These are phyloP conservation scores for Candida railenensis DNA, from an alignment of 805 yeast genomes.

Conservation along the genomic window DNA sequence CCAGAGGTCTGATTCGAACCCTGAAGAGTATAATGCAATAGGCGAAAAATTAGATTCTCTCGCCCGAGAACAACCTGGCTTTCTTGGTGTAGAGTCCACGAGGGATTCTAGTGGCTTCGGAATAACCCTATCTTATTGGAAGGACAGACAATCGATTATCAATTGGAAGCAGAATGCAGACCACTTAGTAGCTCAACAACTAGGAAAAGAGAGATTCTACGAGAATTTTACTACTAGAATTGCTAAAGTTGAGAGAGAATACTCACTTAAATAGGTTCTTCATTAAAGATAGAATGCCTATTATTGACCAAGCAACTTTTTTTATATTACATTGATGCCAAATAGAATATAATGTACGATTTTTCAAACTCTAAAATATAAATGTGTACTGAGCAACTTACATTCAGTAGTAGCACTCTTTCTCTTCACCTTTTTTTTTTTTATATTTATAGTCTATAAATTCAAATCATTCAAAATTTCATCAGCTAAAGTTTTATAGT, in stretches of 20 bases:
- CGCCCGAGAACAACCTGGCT: conserved; percentile 13
- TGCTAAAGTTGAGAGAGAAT: conserved; percentile 14
- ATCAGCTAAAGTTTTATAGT: conserved; percentile 86
- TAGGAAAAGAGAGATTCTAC: conserved; percentile 12
- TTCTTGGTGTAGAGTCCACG: conserved; percentile 15
- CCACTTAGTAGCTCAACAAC: conserved; percentile 14
- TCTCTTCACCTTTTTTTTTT: neutral
- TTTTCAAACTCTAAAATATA: too few relatives aligned
- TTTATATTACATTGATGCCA: neutral
- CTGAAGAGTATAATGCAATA: conserved; percentile 7
- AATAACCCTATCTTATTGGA: conserved; percentile 17
- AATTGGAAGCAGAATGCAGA: conserved; percentile 15
- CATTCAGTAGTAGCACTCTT: neutral
- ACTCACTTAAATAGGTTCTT: neutral
- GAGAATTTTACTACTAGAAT: conserved; percentile 9
- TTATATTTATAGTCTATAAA: conserved; percentile 30
- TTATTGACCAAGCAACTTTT: too few relatives aligned
- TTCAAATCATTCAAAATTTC: conserved; percentile 74
- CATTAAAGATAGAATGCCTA: too few relatives aligned
- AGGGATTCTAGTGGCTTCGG: conserved; percentile 12
- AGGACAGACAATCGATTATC: conserved; percentile 9
- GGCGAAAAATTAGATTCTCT: conserved; percentile 11
- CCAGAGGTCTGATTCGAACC: conserved; percentile 4
- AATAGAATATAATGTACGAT: neutral
- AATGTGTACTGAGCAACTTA: too few relatives aligned